Evolutionary conservation across 2,329 filamentous ascomycete genomes (phyloP).

Genomic region (Raffaelea ambrosiae): DNA sequence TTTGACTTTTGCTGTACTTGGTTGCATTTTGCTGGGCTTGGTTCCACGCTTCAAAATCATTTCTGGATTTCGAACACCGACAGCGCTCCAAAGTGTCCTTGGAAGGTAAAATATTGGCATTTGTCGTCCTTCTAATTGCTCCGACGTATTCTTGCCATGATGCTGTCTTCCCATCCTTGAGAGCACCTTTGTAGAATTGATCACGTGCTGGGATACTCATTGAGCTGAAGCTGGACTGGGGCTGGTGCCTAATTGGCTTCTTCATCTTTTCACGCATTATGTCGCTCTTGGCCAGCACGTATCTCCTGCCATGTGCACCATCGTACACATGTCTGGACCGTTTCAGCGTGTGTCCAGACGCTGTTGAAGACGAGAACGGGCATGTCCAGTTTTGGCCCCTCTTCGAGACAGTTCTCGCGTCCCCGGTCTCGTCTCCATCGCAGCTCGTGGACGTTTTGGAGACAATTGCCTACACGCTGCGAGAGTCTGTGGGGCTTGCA

Average conservation of each 20-base stretch:
- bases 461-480: background rate
- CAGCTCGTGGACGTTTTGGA: background rate
- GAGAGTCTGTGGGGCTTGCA: background rate
- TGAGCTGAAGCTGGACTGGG: background rate
- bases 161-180: no score
- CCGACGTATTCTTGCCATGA: no score
- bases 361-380: background rate
- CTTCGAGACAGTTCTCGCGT: background rate
- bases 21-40: background rate
- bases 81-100: no score
- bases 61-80: no score
- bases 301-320: background rate
- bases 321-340: conserved; percentile 1
- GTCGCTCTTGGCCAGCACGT: no score
- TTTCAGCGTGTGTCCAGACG: background rate
- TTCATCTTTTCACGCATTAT: background rate
- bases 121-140: no score
- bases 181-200: no score
- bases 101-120: no score
- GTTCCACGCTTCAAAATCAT: no score
- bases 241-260: background rate
- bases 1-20: background rate
- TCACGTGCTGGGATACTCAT: no score
- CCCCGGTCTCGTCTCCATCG: background rate
- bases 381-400: background rate